Conservation (phyloP, 169 alveolate genomes). For the Plasmodium relictum region DNA sequence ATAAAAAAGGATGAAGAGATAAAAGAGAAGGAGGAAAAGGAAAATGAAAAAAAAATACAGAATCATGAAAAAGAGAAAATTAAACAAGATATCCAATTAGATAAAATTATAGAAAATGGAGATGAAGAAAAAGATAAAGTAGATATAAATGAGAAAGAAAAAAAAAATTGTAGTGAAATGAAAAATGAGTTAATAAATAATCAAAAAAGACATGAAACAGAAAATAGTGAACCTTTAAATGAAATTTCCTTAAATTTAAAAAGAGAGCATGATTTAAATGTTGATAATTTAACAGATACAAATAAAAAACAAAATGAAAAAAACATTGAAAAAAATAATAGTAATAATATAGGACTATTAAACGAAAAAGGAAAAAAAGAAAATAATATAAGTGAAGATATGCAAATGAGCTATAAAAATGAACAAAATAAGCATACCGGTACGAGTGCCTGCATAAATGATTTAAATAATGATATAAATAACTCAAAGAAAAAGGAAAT, state of each 20-base stretch:
- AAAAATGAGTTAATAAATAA: conserved; percentile 19
- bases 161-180: conserved; percentile 4
- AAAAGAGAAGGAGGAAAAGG: background rate
- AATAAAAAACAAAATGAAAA: background rate
- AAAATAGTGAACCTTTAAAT: conserved; percentile 3
- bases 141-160: conserved; percentile 9
- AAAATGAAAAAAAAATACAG: background rate
- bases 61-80: background rate
- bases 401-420: background rate
- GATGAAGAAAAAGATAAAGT: background rate
- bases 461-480: background rate
- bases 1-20: background rate
- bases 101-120: background rate
- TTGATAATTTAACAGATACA: conserved; percentile 4
- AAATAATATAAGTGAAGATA: background rate
- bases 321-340: conserved; percentile 1
- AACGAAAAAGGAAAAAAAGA: background rate
- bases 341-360: conserved; percentile 17
- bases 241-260: conserved; percentile 10
- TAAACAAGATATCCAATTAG: background rate
- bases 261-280: conserved; percentile 28
- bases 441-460: background rate
- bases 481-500: background rate
- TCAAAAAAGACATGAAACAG: background rate
- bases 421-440: background rate